phyloP scores from a whole-genome alignment of 2,329 filamentous ascomycete species.

The Chrysosporium keratinophilum region DNA sequence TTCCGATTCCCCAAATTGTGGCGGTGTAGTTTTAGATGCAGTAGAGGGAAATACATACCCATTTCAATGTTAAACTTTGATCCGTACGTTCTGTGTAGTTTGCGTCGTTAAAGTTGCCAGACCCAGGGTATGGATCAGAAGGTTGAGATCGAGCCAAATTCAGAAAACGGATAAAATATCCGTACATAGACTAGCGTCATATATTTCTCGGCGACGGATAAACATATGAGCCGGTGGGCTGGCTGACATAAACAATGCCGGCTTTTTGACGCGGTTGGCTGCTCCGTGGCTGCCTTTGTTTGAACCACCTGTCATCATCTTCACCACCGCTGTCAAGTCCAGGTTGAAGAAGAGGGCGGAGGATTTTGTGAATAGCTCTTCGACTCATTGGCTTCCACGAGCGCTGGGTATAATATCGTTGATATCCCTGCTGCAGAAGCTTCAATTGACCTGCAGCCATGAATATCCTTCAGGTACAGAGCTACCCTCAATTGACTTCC shows the following conservation, averaged over 20 bases:
- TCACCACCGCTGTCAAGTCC: not conserved
- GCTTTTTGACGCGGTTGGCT: not conserved
- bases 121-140: no score
- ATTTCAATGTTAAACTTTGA: no score
- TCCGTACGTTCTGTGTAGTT: no score
- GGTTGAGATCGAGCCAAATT: no score
- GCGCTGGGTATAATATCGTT: not conserved
- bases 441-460: constrained; percentile 17
- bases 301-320: constrained; percentile 12
- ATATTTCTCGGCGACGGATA: no score
- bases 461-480: constrained; percentile 30
- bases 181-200: no score
- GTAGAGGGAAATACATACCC: no score
- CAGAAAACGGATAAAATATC: no score
- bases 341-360: not conserved
- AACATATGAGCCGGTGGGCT: not conserved
- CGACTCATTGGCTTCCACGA: not conserved
- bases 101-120: no score
- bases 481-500: constrained; percentile 13
- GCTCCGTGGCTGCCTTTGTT: not conserved
- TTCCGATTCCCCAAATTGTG: no score
- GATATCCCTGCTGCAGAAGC: not conserved
- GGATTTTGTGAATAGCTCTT: not conserved
- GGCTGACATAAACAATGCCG: not conserved
- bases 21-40: no score